Conservation (phyloP, 352 stramenopile genomes). For the Aphanomyces cochlioides region DNA sequence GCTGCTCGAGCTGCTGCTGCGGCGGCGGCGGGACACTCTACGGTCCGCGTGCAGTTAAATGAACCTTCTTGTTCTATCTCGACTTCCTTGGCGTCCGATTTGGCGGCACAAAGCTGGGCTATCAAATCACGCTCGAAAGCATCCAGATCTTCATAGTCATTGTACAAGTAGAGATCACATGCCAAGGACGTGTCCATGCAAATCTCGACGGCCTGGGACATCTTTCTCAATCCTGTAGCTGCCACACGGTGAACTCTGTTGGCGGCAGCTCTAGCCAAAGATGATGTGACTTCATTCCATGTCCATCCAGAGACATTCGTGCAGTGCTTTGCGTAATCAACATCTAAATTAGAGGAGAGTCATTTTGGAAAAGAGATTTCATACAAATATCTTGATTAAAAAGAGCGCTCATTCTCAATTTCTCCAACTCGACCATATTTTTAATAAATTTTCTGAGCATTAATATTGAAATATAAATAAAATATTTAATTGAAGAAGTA, state of each 20-base stretch:
- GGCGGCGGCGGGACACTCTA: not conserved
- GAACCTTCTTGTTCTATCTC: not conserved
- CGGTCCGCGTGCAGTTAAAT: not conserved
- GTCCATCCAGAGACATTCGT: too few relatives aligned
- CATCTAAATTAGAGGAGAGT: too few relatives aligned
- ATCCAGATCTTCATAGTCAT: conserved; percentile 18
- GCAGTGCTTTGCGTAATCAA: too few relatives aligned
- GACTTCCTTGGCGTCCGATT: not conserved
- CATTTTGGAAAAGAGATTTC: too few relatives aligned
- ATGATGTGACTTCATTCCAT: too few relatives aligned
- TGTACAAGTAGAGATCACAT: conserved; percentile 12
- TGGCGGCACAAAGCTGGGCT: conserved; percentile 1
- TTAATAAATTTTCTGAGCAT: too few relatives aligned
- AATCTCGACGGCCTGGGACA: conserved; percentile 3
- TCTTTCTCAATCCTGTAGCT: not conserved
- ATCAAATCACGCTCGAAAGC: conserved; percentile 12
- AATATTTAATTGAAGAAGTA: too few relatives aligned
- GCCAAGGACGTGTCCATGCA: conserved; percentile 10
- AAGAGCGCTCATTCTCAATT: too few relatives aligned
- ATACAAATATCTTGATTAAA: too few relatives aligned
- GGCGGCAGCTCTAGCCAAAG: too few relatives aligned
- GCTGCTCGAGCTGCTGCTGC: not conserved
- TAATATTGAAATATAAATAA: too few relatives aligned
- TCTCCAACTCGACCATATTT: too few relatives aligned
- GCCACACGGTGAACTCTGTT: not conserved